phyloP scores from a whole-genome alignment of 2,329 filamentous ascomycete species.

The Xylaria digitata region DNA sequence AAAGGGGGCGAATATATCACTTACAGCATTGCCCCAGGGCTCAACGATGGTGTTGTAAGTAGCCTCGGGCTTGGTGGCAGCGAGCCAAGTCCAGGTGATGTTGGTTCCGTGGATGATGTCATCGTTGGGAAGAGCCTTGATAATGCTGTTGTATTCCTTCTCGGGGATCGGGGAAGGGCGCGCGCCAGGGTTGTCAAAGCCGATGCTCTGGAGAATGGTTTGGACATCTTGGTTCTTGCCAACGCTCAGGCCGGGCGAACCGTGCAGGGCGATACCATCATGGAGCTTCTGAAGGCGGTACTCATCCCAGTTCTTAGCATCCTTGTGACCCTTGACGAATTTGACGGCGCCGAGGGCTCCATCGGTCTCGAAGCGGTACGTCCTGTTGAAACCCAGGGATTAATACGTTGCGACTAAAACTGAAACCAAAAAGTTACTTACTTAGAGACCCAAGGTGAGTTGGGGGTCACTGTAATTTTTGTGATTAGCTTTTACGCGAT shows the following conservation, averaged over 20 bases:
- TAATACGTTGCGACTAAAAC: background rate
- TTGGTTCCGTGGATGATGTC: constrained; percentile 36
- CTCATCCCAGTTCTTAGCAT: constrained; percentile 28
- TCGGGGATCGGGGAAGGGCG: constrained; percentile 26
- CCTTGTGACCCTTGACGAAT: constrained; percentile 33
- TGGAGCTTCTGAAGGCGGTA: constrained; percentile 33
- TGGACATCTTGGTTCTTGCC: constrained; percentile 32
- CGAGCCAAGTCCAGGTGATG: constrained; percentile 29
- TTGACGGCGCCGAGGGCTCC: constrained; percentile 31
- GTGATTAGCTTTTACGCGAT: constrained; percentile 20
- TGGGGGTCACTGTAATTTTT: constrained; percentile 30
- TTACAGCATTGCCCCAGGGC: constrained; percentile 35
- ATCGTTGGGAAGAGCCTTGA: constrained; percentile 9
- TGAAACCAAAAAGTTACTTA: constrained; percentile 3
- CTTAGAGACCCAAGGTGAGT: constrained; percentile 32
- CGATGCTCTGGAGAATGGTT: constrained; percentile 30
- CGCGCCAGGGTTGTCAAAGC: constrained; percentile 33
- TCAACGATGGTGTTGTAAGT: constrained; percentile 37
- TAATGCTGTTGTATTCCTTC: constrained; percentile 28
- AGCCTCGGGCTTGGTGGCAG: constrained; percentile 32
- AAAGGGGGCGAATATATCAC: background rate
- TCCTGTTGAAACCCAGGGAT: constrained; percentile 6
- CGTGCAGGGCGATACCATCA: constrained; percentile 35
- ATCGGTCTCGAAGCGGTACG: constrained; percentile 35
- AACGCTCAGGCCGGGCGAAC: constrained; percentile 20